Evolutionary conservation across 768 basidiomycete species (phyloP), one percentile per base, ranked within the genome.

Genomic region (Rubroboletus satanas): DNA sequence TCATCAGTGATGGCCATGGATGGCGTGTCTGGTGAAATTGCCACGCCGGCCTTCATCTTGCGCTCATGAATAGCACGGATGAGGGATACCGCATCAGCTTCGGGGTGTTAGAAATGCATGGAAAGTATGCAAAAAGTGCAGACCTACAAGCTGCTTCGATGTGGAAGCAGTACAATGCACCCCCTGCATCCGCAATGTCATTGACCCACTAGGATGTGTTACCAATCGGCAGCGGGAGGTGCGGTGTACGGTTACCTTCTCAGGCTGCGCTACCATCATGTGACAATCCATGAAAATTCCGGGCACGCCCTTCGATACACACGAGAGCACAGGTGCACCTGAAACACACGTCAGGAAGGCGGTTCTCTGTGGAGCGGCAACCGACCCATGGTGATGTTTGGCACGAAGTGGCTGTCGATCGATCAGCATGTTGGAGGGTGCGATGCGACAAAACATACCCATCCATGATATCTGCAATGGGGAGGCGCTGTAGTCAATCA

Each of bases 201-300:
- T 93, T 77, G 28, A 99, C 92, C 97, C 97, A 98, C 93, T 98
- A 62, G 15, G 38, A 39, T 9, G 45, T n/a, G 49, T 52, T 6
- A 38, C 26, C 7, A n/a, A 21, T 52, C 6, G 35, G 29, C 31
- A 9, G 29, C 5, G 17, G 5, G 8, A 36, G 39, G 18, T 26
- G 23, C 42, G 31, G 18, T 18, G 36, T 33, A 8, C 65, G 46
- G n/a, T 49, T 61, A 92, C 95, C 79, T 88, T 87, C 66, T 89
- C 91, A 10, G 97, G 97, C 46, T 98, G 77, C 0, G 93, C 71
- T 18, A 99, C 97, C 97, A 99, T 99, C 97, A 98, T 98, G 74
- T 99, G 97, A 72, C 95, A 98, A 73, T 99, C 97, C 96, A 99
- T 98, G 77, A 94, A 98, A 63, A 98, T 97, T 50, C 83, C 91